Evolutionary conservation across 371 early-diverging fungal genomes (phyloP), one percentile per base, ranked within the genome.

Genomic region (Blakeslea trispora): DNA sequence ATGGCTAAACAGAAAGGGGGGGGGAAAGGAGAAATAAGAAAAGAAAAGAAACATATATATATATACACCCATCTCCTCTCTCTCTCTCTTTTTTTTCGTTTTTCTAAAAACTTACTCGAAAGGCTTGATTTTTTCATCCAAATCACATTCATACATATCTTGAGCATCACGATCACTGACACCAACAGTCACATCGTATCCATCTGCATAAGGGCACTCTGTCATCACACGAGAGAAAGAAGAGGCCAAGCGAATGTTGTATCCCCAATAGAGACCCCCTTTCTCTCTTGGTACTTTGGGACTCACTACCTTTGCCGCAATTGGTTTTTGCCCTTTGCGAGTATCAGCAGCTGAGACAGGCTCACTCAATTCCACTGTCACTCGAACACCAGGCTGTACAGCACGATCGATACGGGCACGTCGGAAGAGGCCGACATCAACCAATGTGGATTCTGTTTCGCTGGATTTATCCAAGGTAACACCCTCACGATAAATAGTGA

Each of bases 251-350:
- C 90, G 75, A 45, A 89, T 84, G 44, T 74, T 70, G 60, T 87
- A 91, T 3, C 91, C 91, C 91, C 91, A 91, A 63, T 89, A 90
- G n/a, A 86, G 53, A 5, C 89, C 89, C 0, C 66, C 61, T 55
- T 77, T 74, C 61, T 87, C 86, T 23, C 82, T 61, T 5, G 91
- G 91, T 8, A 64, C 64, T 45, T 79, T 77, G 24, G 87, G 87
- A 28, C 85, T 82, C 19, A 89, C 86, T 0, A 82, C 84, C n/a
- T 75, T 81, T 40, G 81, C 89, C 41, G 70, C 59, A 21, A 81
- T 59, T 37, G 79, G 79, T 17, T 79, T 79, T 52, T 73, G 81
- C 59, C 75, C 72, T 60, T 78, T 71, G 57, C 67, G 56, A 39
- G 63, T 68, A 46, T 81, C 66, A 49, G 67, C 59, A 40, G 72